Conservation (phyloP, 192 early-diverging fungal species). For the Coemansia sp. region DNA sequence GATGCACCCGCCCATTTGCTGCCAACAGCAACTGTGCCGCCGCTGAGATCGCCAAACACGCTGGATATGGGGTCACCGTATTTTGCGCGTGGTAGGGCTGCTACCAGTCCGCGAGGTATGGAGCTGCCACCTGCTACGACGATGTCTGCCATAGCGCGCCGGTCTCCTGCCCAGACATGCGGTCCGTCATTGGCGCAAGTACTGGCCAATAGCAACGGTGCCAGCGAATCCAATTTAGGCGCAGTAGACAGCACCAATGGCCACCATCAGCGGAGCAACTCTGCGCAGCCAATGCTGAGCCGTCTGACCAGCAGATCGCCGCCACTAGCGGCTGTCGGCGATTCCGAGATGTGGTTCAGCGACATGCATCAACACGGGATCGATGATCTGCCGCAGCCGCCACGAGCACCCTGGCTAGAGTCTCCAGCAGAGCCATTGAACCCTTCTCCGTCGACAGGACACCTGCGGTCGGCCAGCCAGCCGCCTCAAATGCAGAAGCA, state of each 20-base stretch:
- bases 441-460: not conserved
- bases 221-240: not conserved
- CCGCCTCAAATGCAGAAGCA: not conserved
- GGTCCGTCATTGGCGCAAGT: constrained; percentile 4
- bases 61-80: not conserved
- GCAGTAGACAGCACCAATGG: not conserved
- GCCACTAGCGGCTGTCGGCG: not conserved
- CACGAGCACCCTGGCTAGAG: constrained; percentile 31
- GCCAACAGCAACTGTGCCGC: not conserved
- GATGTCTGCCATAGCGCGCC: not conserved
- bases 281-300: not conserved
- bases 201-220: not conserved
- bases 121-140: not conserved
- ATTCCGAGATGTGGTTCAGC: not conserved
- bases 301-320: not conserved
- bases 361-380: not conserved
- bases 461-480: constrained; percentile 21
- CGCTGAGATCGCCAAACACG: not conserved
- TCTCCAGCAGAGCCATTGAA: not conserved
- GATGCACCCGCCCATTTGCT: not conserved
- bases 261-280: not conserved
- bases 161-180: not conserved
- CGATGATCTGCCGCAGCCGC: constrained; percentile 17
- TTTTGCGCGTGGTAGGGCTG: not conserved
- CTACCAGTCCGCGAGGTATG: not conserved